Conservation (phyloP, 148 eudicot species). For the Hydrangea macrophylla region DNA sequence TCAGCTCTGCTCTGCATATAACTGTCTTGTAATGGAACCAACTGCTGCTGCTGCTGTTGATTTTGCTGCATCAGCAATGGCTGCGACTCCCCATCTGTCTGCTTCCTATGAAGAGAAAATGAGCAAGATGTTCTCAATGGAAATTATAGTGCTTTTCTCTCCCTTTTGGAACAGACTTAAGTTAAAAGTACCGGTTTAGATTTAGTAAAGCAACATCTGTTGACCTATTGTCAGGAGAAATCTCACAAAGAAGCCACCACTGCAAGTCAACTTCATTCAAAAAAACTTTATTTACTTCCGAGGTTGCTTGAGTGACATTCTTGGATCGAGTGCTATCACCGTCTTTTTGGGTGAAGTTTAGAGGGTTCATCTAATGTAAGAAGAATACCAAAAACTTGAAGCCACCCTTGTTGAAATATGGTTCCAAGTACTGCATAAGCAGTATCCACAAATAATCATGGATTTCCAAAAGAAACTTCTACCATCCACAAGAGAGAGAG, state of each 20-base stretch:
- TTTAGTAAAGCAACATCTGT: background rate
- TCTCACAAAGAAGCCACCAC: background rate
- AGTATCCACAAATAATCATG: background rate
- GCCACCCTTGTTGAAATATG: background rate
- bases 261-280: too few relatives aligned
- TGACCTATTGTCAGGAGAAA: background rate
- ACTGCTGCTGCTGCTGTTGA: conserved; percentile 58
- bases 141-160: background rate
- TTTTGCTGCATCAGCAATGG: conserved; percentile 67
- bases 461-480: background rate
- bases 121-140: background rate
- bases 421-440: background rate
- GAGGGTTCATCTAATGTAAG: background rate
- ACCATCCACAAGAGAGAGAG: too few relatives aligned
- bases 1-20: conserved; percentile 90
- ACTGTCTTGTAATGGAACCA: conserved; percentile 77
- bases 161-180: background rate
- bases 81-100: conserved; percentile 64
- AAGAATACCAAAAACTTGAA: background rate
- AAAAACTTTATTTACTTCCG: background rate
- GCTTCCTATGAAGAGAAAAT: conserved; percentile 37
- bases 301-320: background rate
- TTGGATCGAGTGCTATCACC: background rate
- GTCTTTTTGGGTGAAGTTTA: background rate
- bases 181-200: background rate